A percentile compares a stretch with the other conserved stretches of the same genome.
Conservation (phyloP, 1,139 yeast species). For the Wickerhamomyces sp. region DNA sequence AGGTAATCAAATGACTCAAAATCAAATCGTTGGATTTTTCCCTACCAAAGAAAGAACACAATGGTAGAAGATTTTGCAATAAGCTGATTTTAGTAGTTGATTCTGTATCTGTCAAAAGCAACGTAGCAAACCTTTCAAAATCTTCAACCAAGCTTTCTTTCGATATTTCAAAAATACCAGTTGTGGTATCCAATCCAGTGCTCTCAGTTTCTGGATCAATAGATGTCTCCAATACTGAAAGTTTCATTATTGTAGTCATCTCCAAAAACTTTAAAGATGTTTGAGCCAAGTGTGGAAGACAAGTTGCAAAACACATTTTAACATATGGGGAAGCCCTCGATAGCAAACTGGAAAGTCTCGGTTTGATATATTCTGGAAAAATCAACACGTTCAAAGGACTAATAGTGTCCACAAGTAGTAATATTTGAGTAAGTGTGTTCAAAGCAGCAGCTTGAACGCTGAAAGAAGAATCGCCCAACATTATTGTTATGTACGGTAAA, state of each 20-base stretch:
- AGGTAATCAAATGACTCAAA: conserved; percentile 86
- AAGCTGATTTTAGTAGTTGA: conserved; percentile 66
- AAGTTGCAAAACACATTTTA: conserved; percentile 63
- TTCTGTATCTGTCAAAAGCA: conserved; percentile 64
- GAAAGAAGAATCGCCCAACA: conserved; percentile 47
- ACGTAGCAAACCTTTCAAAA: conserved; percentile 62
- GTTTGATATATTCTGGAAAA: conserved; percentile 78
- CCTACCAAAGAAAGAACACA: conserved; percentile 80
- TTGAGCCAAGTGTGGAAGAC: conserved; percentile 65
- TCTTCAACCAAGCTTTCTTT: conserved; percentile 30
- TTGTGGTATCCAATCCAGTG: conserved; percentile 19
- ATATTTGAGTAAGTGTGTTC: conserved; percentile 53
- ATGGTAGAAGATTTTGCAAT: conserved; percentile 60
- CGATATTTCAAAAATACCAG: conserved; percentile 31
- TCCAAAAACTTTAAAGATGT: conserved; percentile 62
- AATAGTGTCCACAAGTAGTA: conserved; percentile 59
- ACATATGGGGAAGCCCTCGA: conserved; percentile 40
- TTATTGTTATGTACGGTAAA: conserved; percentile 65
- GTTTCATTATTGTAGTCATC: conserved; percentile 53
- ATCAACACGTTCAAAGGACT: conserved; percentile 72
- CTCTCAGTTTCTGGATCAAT: conserved; percentile 39
- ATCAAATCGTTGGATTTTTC: conserved; percentile 86
- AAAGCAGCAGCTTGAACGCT: conserved; percentile 60
- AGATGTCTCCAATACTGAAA: conserved; percentile 32
- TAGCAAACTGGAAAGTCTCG: conserved; percentile 51